A percentile compares a stretch with the other conserved stretches of the same genome.
phyloP scores from a whole-genome alignment of 1,284 basidiomycete genomes.

The Entoloma clypeatum region DNA sequence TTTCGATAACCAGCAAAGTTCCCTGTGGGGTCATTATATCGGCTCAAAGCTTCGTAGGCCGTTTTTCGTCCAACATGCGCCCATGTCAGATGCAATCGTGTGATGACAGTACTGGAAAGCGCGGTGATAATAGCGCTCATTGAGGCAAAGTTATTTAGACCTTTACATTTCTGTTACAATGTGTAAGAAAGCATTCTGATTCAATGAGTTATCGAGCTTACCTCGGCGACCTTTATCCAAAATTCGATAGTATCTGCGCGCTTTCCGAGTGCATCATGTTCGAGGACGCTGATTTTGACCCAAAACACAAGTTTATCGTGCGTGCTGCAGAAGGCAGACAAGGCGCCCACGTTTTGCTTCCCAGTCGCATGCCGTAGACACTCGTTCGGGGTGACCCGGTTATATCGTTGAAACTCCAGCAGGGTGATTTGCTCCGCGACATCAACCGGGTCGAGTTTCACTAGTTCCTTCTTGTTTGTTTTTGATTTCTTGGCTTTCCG shows the following conservation, averaged over 20 bases:
- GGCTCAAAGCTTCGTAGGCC: slow-evolving; percentile 47
- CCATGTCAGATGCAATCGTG: slow-evolving; percentile 63
- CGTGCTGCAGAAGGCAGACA: slow-evolving; percentile 54
- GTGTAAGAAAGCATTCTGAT: slow-evolving; percentile 8
- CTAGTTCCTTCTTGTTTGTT: slow-evolving; percentile 47
- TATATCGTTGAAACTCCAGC: slow-evolving; percentile 54
- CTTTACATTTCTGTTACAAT: slow-evolving; percentile 56
- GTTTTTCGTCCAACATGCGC: slow-evolving; percentile 52
- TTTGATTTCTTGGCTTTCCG: slow-evolving; percentile 41
- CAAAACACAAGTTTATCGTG: slow-evolving; percentile 60
- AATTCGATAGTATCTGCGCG: slow-evolving; percentile 61
- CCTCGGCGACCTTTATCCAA: slow-evolving; percentile 77
- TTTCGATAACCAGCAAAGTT: slow-evolving; percentile 56
- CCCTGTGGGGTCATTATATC: slow-evolving; percentile 54
- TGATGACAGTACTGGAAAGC: slow-evolving; percentile 55
- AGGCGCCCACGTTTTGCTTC: slow-evolving; percentile 37
- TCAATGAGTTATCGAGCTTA: slow-evolving; percentile 29
- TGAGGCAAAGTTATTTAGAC: slow-evolving; percentile 62
- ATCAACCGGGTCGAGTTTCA: slow-evolving; percentile 48
- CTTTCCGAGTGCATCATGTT: slow-evolving; percentile 44
- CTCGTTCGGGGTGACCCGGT: slow-evolving; percentile 55
- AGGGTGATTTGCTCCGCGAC: slow-evolving; percentile 65
- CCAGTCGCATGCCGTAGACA: slow-evolving; percentile 53
- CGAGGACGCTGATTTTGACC: slow-evolving; percentile 62
- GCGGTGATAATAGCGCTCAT: slow-evolving; percentile 64